A percentile compares a stretch with the other conserved stretches of the same genome.
phyloP scores from a whole-genome alignment of 768 basidiomycete genomes.

The Lactifluus piperatus region DNA sequence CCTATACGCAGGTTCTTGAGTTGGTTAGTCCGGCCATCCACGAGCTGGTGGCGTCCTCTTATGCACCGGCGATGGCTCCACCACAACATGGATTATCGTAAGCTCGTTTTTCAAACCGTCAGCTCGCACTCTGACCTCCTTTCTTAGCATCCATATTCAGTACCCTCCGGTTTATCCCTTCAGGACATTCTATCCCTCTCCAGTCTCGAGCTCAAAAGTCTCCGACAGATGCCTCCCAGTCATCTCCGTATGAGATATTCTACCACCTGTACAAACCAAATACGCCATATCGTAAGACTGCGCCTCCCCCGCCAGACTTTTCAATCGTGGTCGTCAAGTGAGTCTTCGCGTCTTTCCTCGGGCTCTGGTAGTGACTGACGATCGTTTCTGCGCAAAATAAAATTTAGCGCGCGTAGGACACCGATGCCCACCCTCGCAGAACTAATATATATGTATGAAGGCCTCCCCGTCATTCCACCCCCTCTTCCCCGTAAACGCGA shows the following conservation, averaged over 20 bases:
- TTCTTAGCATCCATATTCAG: conserved; percentile 55
- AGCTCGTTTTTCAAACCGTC: conserved; percentile 20
- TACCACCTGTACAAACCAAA: conserved; percentile 90
- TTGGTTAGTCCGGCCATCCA: conserved; percentile 26
- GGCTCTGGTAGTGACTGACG: background rate
- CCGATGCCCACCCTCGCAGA: conserved; percentile 77
- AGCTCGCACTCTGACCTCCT: background rate
- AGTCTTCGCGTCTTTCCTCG: conserved; percentile 21
- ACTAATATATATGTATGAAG: conserved; percentile 60
- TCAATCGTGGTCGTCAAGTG: conserved; percentile 81
- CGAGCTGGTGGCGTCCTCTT: conserved; percentile 65
- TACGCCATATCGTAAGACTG: conserved; percentile 71
- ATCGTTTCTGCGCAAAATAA: background rate
- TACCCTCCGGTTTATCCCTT: conserved; percentile 62
- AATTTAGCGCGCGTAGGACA: conserved; percentile 81
- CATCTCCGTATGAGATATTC: conserved; percentile 72
- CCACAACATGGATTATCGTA: conserved; percentile 46
- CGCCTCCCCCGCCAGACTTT: conserved; percentile 77
- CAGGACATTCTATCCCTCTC: conserved; percentile 49
- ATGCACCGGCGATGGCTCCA: conserved; percentile 39
- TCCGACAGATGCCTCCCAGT: background rate
- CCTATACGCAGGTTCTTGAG: conserved; percentile 26
- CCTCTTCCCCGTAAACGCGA: conserved; percentile 45
- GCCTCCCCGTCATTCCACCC: conserved; percentile 52
- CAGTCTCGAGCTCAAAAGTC: conserved; percentile 25